Evolutionary conservation across 1,139 yeast genomes (phyloP), one percentile per base, ranked within the genome.

Genomic region (Lodderomyces margitis): DNA sequence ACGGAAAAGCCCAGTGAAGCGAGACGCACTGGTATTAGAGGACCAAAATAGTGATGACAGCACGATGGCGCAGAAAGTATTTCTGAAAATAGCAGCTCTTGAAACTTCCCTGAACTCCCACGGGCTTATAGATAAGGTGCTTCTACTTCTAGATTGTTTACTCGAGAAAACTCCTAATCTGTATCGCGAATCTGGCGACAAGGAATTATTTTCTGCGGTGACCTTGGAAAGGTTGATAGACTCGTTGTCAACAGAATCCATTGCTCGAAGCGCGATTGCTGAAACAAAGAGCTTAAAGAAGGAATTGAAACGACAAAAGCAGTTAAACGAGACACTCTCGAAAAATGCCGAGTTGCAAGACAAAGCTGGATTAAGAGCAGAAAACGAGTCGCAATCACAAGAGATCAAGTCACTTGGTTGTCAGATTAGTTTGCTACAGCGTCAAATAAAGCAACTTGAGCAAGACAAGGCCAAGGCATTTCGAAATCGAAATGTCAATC

Each of bases 171-270:
- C 19, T 5, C 16, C 19, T 4, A 14, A 28, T 15, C 19, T 28
- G 10, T 19, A n/a, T 4, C 19, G n/a, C 19, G 14, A 4, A 15
- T 15, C 16, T 5, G 16, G 16, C 16, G 32, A 28, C 9, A 21
- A 21, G 1, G 56, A 53, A 10, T 49, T 65, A 9, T 61, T 61
- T 2, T 51, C 67, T 35, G 62, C 58, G 42, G 57, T 59, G 36
- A 56, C 71, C 1, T 59, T 68, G 11, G 72, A 66, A 42, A 52
- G 66, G 38, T 50, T 66, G 19, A 59, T 68, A 57, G 71, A 68
- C 42, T 50, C 66, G 32, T 47, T 66, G 44, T 51, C 58, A 9
- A 57, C 67, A 0, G 71, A 66, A 43, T 66, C 64, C 33, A 63
- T 61, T 3, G 69, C 71, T 2, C 55, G 63, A 39, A 52, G 62